phyloP scores from a whole-genome alignment of 2,329 filamentous ascomycete genomes.

The Tolypocladium pustulatum region DNA sequence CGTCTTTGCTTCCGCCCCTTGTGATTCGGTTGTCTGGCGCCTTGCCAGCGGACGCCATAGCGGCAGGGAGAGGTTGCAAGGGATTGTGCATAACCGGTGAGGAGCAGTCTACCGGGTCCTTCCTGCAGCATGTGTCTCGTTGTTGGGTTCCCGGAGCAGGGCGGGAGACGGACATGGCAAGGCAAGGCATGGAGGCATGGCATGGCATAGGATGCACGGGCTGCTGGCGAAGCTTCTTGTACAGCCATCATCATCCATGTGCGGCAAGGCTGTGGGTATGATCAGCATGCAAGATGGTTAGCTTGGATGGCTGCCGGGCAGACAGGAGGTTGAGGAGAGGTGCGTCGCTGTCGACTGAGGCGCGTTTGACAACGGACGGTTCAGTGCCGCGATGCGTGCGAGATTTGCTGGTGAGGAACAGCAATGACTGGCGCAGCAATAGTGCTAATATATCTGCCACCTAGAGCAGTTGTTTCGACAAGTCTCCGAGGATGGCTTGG shows the following conservation, averaged over 20 bases:
- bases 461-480: background rate
- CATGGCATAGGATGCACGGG: background rate
- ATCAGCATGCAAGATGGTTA: background rate
- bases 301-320: background rate
- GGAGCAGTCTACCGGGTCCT: background rate
- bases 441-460: background rate
- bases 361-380: background rate
- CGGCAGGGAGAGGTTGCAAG: background rate
- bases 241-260: background rate
- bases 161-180: background rate
- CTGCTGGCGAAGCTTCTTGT: background rate
- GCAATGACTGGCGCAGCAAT: background rate
- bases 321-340: background rate
- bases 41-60: background rate
- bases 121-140: background rate
- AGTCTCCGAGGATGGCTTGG: background rate
- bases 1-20: background rate
- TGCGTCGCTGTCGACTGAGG: background rate
- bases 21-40: background rate
- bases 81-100: conserved; percentile 1
- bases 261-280: background rate
- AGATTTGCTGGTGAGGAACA: background rate
- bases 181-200: background rate
- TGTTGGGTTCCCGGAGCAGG: background rate
- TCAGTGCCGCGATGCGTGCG: background rate